Evolutionary conservation across 148 eudicot species (phyloP).

Genomic region (Mesembryanthemum crystallinum): DNA sequence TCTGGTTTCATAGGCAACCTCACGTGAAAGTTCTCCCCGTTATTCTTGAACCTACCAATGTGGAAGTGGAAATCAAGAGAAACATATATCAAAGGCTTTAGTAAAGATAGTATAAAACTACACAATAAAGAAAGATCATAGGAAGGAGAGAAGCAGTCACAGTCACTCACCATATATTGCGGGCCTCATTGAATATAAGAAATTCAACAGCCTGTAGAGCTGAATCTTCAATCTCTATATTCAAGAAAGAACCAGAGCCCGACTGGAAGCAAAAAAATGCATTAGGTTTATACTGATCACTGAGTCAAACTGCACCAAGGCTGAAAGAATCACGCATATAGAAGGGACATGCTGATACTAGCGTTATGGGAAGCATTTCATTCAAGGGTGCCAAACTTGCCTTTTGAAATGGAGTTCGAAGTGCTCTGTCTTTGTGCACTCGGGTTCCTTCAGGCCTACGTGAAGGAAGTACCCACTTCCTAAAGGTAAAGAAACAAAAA

Average conservation of each 20-base stretch:
- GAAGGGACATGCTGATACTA: background rate
- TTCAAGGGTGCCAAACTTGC: constrained; percentile 37
- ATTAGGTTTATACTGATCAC: constrained; percentile 4
- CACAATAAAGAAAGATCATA: constrained; percentile 3
- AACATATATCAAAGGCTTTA: background rate
- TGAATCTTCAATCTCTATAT: constrained; percentile 83
- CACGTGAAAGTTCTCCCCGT: constrained; percentile 74
- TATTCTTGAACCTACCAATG: constrained; percentile 68
- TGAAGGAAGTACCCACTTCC: constrained; percentile 81
- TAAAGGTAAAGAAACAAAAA: constrained; percentile 17
- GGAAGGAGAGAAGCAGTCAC: background rate
- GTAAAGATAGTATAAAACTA: constrained; percentile 5
- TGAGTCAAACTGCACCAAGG: background rate
- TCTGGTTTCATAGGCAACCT: constrained; percentile 51
- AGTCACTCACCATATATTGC: constrained; percentile 63
- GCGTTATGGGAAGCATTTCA: background rate
- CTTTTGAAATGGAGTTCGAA: constrained; percentile 75
- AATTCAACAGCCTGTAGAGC: constrained; percentile 83
- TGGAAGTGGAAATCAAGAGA: constrained; percentile 7
- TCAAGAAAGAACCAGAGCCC: constrained; percentile 57
- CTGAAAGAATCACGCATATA: too few species aligned
- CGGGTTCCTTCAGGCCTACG: constrained; percentile 70
- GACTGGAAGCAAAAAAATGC: constrained; percentile 49
- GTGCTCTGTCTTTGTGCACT: constrained; percentile 72
- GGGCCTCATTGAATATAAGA: constrained; percentile 75